These are phyloP conservation scores for Kwoniella mangroviensis DNA, from an alignment of 768 basidiomycete genomes.

Conservation along the genomic window DNA sequence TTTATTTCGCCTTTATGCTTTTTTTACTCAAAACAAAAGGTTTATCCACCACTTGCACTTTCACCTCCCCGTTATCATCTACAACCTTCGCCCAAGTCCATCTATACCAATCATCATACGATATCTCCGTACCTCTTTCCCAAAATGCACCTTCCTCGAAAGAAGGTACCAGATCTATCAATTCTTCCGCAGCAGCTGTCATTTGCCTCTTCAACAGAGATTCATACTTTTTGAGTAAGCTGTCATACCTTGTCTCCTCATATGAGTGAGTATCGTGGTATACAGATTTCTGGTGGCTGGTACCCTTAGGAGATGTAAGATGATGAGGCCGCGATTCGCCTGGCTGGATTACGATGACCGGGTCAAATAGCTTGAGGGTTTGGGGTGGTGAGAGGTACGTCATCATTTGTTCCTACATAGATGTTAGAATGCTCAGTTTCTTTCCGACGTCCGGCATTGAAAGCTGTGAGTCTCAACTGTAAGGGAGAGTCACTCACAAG, in stretches of 20 bases:
- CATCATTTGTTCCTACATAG: not conserved
- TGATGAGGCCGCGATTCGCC: not conserved
- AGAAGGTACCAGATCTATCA: not conserved
- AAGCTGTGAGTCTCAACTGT: too few relatives aligned
- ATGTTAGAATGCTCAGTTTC: not conserved
- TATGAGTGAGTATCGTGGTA: not conserved
- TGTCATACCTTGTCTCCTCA: not conserved
- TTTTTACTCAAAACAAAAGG: not conserved
- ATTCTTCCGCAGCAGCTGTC: not conserved
- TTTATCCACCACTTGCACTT: not conserved
- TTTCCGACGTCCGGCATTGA: not conserved
- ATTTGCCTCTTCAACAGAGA: not conserved
- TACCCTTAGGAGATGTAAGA: not conserved
- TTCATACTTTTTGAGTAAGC: not conserved
- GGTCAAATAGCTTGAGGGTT: not conserved
- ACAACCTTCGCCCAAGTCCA: not conserved
- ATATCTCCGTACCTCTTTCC: not conserved
- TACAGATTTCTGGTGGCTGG: not conserved
- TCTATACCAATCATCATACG: conserved; percentile 3
- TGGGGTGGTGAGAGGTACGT: not conserved
- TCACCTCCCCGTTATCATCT: not conserved
- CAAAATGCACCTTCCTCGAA: conserved; percentile 1
- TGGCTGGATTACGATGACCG: not conserved
- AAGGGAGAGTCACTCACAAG: not conserved
- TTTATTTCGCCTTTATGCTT: not conserved